Conservation (phyloP, 163 green algal genomes). For the Prototheca wickerhamii region DNA sequence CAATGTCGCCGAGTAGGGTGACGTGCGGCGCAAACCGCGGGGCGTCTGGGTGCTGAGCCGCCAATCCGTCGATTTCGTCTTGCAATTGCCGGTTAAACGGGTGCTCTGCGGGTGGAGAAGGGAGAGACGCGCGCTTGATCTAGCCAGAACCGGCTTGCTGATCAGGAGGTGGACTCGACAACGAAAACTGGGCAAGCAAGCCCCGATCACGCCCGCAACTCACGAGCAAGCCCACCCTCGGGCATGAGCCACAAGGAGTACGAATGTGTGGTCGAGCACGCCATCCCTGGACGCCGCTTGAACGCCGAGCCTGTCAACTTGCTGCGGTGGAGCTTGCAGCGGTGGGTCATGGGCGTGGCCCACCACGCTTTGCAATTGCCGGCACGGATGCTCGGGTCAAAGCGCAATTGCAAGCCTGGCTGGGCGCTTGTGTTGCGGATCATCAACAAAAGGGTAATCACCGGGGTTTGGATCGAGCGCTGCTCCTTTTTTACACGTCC, state of each 20-base stretch:
- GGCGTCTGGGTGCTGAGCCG: constrained; percentile 1
- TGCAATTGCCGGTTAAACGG: constrained; percentile 3
- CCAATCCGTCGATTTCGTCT: constrained; percentile 21
- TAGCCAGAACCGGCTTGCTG: neutral
- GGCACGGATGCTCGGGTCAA: too few species aligned
- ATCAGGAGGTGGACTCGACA: neutral
- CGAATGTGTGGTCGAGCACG: neutral
- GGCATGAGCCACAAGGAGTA: constrained; percentile 9
- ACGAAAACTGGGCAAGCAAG: too few species aligned
- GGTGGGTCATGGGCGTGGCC: too few species aligned
- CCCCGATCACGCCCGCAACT: neutral
- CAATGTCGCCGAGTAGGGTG: constrained; percentile 36
- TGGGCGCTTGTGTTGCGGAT: too few species aligned
- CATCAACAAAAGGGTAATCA: too few species aligned
- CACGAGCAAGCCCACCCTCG: neutral
- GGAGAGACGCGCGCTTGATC: neutral
- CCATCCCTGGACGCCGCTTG: neutral
- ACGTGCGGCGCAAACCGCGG: constrained; percentile 39
- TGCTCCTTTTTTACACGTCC: too few species aligned
- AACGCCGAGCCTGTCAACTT: neutral
- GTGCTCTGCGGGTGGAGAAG: neutral
- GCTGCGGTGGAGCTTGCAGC: too few species aligned
- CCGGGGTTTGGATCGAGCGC: too few species aligned
- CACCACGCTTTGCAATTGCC: too few species aligned
- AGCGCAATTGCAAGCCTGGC: too few species aligned